These are phyloP conservation scores for Diaporthe humulicola DNA, from an alignment of 2,329 filamentous ascomycete species.

Conservation along the genomic window DNA sequence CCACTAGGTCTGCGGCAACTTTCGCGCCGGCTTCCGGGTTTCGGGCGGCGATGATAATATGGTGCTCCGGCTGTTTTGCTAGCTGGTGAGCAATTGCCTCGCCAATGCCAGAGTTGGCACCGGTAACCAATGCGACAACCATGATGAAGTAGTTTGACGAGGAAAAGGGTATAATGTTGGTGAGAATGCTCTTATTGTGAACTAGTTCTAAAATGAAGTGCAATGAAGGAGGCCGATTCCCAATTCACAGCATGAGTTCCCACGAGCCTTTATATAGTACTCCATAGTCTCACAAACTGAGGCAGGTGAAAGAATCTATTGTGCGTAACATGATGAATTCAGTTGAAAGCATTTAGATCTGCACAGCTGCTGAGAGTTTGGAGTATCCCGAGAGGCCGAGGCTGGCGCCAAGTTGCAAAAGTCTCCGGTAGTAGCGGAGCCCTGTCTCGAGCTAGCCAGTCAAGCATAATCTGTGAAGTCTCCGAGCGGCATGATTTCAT, in stretches of 20 bases:
- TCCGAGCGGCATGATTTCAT: neutral
- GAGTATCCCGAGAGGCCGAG: neutral
- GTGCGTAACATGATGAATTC: too few relatives aligned
- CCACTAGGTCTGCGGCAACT: slow-evolving; percentile 44
- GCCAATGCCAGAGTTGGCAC: slow-evolving; percentile 21
- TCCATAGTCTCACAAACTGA: neutral
- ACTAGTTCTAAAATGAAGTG: neutral
- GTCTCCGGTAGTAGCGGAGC: neutral
- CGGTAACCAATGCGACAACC: neutral
- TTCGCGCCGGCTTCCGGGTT: slow-evolving; percentile 45
- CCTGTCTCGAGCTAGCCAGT: neutral
- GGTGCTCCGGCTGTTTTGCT: slow-evolving; percentile 46
- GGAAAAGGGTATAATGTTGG: neutral
- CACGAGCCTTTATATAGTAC: neutral
- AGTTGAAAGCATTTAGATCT: neutral
- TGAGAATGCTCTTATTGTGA: neutral
- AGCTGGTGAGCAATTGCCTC: slow-evolving; percentile 38
- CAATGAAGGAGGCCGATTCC: neutral
- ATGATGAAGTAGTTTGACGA: neutral
- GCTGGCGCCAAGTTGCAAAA: neutral
- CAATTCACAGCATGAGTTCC: neutral
- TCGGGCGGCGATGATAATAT: slow-evolving; percentile 51
- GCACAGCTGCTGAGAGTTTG: neutral
- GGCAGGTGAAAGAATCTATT: neutral
- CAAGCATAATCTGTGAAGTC: neutral